Base-by-base conservation (phyloP, 257 asterid genomes). In the Solanum gandarillasii region DNA sequence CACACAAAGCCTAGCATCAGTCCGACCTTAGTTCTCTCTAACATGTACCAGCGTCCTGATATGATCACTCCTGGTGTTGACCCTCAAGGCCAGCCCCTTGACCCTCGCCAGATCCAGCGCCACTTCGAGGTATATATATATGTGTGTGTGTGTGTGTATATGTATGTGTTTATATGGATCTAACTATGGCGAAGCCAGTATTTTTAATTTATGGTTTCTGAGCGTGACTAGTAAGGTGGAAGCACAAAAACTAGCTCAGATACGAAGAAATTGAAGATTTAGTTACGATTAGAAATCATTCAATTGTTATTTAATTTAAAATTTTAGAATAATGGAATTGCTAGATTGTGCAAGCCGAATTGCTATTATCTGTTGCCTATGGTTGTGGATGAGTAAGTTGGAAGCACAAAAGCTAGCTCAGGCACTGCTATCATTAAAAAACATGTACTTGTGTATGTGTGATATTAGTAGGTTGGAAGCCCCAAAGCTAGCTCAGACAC, bases 41-140 rank as follows among this genome's bases (percentile, higher is more conserved):
- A 95, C 90, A 95, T 95, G 97, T 95, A 95, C 86, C 98, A 95
- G 89, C 94, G 98, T 87, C 98, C 98, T 84, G 98, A 95, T 73
- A 94, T 94, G 98, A 95, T 95, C 88, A 95, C 98, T 27, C 98
- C 97, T 55, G 98, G 98, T 34, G 95, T 95, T 70, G 97, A 95
- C 87, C 97, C 98, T 21, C 96, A 95, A 87, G 97, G 97, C 68
- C 96, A 93, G 78, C 93, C 94, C 8, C 94, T 93, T 85, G 98
- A 95, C 89, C 98, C 98, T 12, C 92, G 92, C 83, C 93, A 95
- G 89, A 93, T 94, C 88, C 98, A 95, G 87, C 91, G 92, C 38
- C 98, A 95, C 86, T 95, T 95, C 84, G 98, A 95, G 92, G 95
- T 93, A 81, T 21, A 34, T 84, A 2, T 83, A 25, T 38, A 0